These are phyloP conservation scores for Aleurites moluccanus DNA, from an alignment of 441 rosid genomes.

Conservation along the genomic window DNA sequence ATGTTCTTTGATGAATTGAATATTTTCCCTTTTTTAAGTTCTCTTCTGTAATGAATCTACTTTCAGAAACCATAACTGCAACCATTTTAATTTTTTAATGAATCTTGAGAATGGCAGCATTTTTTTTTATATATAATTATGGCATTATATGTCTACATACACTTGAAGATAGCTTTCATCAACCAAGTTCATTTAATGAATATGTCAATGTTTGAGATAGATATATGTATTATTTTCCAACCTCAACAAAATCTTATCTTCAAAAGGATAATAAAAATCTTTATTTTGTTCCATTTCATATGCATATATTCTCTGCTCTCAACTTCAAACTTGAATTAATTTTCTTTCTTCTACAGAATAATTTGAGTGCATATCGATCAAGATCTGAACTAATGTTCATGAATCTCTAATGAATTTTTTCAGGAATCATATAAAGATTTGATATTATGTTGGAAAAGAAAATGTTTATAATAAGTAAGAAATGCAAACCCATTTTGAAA, in stretches of 20 bases:
- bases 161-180: not conserved
- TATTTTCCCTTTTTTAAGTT: not conserved
- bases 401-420: not conserved
- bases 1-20: not conserved
- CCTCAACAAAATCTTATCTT: not conserved
- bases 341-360: not conserved
- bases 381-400: not conserved
- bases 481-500: not conserved
- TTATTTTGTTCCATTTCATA: not conserved
- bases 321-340: not conserved
- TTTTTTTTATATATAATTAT: no score
- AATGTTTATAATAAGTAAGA: not conserved
- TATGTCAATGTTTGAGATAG: not conserved
- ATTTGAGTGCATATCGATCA: not conserved
- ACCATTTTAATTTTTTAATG: not conserved
- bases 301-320: conserved; percentile 3
- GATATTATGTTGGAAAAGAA: not conserved
- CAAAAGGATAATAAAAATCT: not conserved
- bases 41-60: not conserved
- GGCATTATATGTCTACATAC: not conserved
- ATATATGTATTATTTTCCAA: not conserved
- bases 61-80: not conserved
- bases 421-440: not conserved
- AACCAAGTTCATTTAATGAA: not conserved
- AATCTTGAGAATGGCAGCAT: not conserved